Conservation (phyloP, 1,284 basidiomycete genomes). For the Amylostereum chailletii region DNA sequence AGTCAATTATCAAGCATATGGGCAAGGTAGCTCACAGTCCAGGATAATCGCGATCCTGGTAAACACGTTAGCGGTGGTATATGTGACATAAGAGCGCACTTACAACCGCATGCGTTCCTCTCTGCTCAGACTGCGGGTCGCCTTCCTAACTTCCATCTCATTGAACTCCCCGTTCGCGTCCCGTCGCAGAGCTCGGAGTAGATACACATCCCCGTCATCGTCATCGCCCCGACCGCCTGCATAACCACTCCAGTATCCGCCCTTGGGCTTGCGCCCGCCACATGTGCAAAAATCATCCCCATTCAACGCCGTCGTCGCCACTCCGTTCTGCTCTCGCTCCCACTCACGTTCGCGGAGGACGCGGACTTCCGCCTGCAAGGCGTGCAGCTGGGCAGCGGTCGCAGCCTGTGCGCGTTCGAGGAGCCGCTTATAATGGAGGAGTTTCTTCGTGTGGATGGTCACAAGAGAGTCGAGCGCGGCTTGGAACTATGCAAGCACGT, state of each 20-base stretch:
- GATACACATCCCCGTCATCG: constrained; percentile 30
- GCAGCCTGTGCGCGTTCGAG: constrained; percentile 70
- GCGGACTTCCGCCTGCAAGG: constrained; percentile 65
- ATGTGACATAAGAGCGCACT: constrained; percentile 23
- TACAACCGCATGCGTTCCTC: constrained; percentile 66
- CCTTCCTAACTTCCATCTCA: constrained; percentile 59
- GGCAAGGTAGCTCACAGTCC: constrained; percentile 29
- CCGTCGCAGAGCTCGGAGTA: constrained; percentile 41
- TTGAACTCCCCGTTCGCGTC: constrained; percentile 49
- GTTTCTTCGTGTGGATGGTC: constrained; percentile 51
- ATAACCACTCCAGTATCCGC: constrained; percentile 55
- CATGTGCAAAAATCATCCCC: constrained; percentile 46
- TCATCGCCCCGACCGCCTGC: constrained; percentile 31
- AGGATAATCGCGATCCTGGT: constrained; percentile 32
- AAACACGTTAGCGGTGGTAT: constrained; percentile 3
- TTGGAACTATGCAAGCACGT: constrained; percentile 38
- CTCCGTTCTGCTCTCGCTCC: constrained; percentile 16
- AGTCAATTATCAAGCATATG: neutral
- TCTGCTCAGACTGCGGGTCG: constrained; percentile 48
- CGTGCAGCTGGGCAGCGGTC: constrained; percentile 69
- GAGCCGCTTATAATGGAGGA: constrained; percentile 66
- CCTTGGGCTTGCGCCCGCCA: constrained; percentile 45
- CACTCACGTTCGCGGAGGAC: constrained; percentile 37
- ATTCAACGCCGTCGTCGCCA: constrained; percentile 10
- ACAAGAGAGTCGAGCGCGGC: constrained; percentile 44